Conservation (phyloP, 495 filamentous ascomycete species). For the Chaetomium fimeti region DNA sequence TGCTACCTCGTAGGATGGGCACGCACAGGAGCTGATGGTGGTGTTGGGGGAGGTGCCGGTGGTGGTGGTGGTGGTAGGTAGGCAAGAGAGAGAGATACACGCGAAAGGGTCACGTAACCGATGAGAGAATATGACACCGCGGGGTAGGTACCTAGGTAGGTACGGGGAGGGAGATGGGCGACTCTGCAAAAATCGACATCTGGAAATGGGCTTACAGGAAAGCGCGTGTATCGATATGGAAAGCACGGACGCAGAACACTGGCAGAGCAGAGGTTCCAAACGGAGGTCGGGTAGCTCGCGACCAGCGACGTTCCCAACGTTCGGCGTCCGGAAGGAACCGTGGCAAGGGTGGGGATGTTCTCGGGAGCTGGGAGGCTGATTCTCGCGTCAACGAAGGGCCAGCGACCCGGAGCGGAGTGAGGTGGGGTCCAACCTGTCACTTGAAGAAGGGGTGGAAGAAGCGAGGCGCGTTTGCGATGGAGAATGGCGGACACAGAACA, state of each 20-base stretch:
- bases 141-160: slow-evolving; percentile 11
- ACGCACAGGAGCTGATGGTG: neutral
- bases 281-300: slow-evolving; percentile 17
- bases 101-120: neutral
- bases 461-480: neutral
- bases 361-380: slow-evolving; percentile 10
- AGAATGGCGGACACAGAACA: neutral
- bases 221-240: slow-evolving; percentile 5
- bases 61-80: neutral
- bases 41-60: neutral
- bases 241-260: slow-evolving; percentile 7
- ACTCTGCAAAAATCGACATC: neutral
- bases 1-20: slow-evolving; percentile 8
- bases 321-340: slow-evolving; percentile 21
- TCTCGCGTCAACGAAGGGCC: slow-evolving; percentile 4
- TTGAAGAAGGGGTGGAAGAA: neutral
- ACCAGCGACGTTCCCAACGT: slow-evolving; percentile 13
- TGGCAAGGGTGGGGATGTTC: slow-evolving; percentile 23
- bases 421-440: slow-evolving; percentile 15
- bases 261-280: neutral
- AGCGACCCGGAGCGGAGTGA: slow-evolving; percentile 11
- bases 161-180: neutral
- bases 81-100: neutral
- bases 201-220: slow-evolving; percentile 14
- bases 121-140: neutral